Evolutionary conservation across 352 stramenopile species (phyloP).

Genomic region (Thraustotheca clavata): DNA sequence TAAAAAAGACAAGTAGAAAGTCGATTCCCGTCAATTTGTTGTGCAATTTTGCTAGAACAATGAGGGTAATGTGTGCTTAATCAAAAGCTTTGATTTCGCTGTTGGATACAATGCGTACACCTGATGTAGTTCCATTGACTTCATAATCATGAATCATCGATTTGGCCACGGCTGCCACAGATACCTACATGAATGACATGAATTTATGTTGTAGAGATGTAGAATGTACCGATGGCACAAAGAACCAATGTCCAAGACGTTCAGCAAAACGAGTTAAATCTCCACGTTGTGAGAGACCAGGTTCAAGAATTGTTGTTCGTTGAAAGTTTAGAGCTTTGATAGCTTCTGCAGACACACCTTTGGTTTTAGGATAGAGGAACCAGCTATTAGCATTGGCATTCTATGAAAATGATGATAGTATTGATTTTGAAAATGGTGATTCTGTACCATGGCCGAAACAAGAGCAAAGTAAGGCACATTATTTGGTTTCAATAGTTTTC

Average conservation of each 20-base stretch:
- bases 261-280: constrained; percentile 44
- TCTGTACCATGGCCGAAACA: constrained; percentile 46
- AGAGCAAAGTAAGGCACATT: constrained; percentile 54
- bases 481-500: constrained; percentile 35
- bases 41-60: no score
- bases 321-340: constrained; percentile 46
- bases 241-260: constrained; percentile 38
- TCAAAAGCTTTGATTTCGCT: constrained; percentile 8
- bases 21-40: no score
- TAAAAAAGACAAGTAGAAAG: no score
- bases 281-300: constrained; percentile 47
- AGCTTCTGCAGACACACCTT: constrained; percentile 61
- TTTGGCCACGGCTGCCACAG: constrained; percentile 41
- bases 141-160: constrained; percentile 67
- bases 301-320: constrained; percentile 48
- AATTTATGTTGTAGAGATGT: background rate
- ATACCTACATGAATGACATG: constrained; percentile 31
- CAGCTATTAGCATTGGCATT: constrained; percentile 59
- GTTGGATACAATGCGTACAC: constrained; percentile 2
- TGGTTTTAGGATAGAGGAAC: constrained; percentile 72
- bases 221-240: constrained; percentile 36
- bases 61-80: no score
- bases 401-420: constrained; percentile 17
- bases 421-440: constrained; percentile 9
- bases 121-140: background rate